Percentiles rank a stretch among this genome's conserved stretches.
Conservation (phyloP, 2,329 filamentous ascomycete genomes). For the Aspergillaceae sp. region DNA sequence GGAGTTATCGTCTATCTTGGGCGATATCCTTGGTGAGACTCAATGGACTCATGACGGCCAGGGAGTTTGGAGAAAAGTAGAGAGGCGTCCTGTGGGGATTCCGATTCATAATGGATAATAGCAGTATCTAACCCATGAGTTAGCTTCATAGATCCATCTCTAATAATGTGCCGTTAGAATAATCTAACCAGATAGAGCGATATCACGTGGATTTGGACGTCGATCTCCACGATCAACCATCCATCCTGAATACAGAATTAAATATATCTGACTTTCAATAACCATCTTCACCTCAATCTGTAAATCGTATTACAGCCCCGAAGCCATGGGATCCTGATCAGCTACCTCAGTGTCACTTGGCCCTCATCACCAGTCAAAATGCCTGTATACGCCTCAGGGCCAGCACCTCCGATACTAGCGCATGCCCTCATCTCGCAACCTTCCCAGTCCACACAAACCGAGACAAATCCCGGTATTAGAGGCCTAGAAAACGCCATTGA, state of each 20-base stretch:
- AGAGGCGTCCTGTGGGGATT: neutral
- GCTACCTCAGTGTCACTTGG: no score
- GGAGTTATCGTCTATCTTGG: slow-evolving; percentile 18
- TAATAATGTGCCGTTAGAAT: no score
- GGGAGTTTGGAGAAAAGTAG: slow-evolving; percentile 20
- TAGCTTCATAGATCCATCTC: neutral
- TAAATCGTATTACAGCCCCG: no score
- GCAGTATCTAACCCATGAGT: neutral
- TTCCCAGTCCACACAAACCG: neutral
- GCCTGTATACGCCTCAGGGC: slow-evolving; percentile 18
- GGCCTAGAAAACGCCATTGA: slow-evolving; percentile 16
- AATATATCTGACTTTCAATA: no score
- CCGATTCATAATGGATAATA: neutral
- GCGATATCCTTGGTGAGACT: slow-evolving; percentile 13
- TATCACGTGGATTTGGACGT: no score
- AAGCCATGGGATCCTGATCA: no score
- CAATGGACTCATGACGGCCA: slow-evolving; percentile 24
- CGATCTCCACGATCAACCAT: no score
- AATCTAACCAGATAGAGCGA: no score
- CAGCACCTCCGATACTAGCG: slow-evolving; percentile 25
- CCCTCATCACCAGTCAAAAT: neutral
- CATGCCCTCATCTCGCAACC: slow-evolving; percentile 17
- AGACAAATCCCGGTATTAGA: neutral
- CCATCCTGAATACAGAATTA: no score
- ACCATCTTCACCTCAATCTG: no score